Base-by-base conservation (phyloP, 164 flowering plant species). In the Tetrastigma voinierianum region DNA sequence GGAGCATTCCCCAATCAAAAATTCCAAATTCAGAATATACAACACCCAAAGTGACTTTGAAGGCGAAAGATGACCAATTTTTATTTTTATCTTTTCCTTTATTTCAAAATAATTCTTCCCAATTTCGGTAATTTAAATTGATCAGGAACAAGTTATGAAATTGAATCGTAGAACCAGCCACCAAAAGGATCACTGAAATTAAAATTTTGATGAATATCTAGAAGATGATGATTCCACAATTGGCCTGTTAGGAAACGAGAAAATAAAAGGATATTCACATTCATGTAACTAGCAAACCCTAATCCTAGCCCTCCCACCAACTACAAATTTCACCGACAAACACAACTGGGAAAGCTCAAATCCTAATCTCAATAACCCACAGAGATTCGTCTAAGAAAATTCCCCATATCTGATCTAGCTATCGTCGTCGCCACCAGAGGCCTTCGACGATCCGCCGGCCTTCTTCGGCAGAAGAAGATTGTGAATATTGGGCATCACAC, bases 401-500 rank as follows among this genome's bases (percentile, higher is more conserved):
- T 24, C 10, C 2, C 40, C 45, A 20, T 51, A 0, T 23, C 18
- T 18, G 9, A 7, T 4, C 9, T 18, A 13, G 10, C 46, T 23
- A 59, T n/a, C n/a, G 21, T 78, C 78, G 20, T 73, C 82, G 46
- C 51, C 78, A 49, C 59, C 72, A n/a, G 72, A 43, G 17, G 71
- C 69, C 76, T 79, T 79, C 13, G 77, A 72, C 12, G 78, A 69
- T 47, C 61, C 6, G 2, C 75, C 83, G 3, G 82, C 15, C 69
- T 89, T 89, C 84, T 89, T 91, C 0, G 97, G 97, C 3, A 91
- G 81, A 14, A 91, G 76, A 32, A 87, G 82, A 65, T 85, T 85
- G 79, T 91, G 97, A 49, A 91, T 91, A 79, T 91, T 91, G 16
- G 97, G 97, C 92, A 91, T 87, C 40, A 89, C 97, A 46, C 97